These are phyloP conservation scores for Heliamphora pulchella DNA, from an alignment of 179 eudicot genomes.

Conservation along the genomic window DNA sequence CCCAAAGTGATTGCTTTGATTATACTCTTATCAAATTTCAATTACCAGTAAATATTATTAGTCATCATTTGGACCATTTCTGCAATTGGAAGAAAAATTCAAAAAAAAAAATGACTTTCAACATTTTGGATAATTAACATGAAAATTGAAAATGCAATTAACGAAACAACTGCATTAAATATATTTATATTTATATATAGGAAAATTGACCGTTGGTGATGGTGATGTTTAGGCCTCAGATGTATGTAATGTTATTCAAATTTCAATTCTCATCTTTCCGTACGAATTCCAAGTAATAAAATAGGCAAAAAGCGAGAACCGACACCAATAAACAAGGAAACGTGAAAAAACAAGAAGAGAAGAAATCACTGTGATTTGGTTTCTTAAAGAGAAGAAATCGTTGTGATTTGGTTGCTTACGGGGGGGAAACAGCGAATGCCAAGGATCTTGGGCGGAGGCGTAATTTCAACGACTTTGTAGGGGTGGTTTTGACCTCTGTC, in stretches of 20 bases:
- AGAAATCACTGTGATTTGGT: not conserved
- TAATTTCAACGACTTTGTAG: constrained; percentile 63
- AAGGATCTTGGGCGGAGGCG: constrained; percentile 70
- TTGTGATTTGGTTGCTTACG: constrained; percentile 27
- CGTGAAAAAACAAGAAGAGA: not conserved
- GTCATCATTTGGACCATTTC: not conserved
- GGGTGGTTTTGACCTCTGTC: constrained; percentile 44
- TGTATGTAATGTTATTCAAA: not conserved
- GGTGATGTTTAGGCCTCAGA: not conserved
- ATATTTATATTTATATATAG: not conserved
- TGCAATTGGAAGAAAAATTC: not conserved
- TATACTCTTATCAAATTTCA: too few species aligned
- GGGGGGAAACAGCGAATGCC: constrained; percentile 62
- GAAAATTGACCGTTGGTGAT: not conserved
- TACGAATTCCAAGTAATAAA: not conserved
- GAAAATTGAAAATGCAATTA: not conserved
- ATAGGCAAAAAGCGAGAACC: not conserved
- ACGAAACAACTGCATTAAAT: not conserved
- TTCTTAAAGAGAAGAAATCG: constrained; percentile 21
- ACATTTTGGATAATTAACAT: not conserved
- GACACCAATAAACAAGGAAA: not conserved
- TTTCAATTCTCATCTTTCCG: not conserved
- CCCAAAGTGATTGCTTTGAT: not conserved
- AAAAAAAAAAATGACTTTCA: too few species aligned
- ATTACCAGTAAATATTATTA: too few species aligned